Base-by-base conservation (phyloP, 2,329 filamentous ascomycete genomes). In the Fusarium albosuccineum region DNA sequence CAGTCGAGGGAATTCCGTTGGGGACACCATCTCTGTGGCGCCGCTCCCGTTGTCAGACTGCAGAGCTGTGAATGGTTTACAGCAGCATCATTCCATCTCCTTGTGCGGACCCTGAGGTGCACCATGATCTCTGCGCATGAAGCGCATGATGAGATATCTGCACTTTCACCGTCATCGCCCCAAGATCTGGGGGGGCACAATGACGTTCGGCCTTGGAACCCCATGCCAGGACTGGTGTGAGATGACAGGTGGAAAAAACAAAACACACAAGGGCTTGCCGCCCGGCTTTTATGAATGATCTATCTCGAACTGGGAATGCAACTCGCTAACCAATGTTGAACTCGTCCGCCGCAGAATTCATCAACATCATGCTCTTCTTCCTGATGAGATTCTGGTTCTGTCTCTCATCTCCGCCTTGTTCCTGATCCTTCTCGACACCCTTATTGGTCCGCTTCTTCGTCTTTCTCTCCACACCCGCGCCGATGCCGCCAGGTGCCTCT, bases 401-500 rank as follows among this genome's bases (percentile, higher is more conserved):
- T 56, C 70, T 75, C 51, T 75, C 73, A 26, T 77, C 75, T 22
- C 74, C 73, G 37, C 74, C 75, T 41, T 80, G 78, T 5, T 81
- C 82, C 68, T 80, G 79, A 36, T 80, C 79, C 70, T 79, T 67
- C 45, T 66, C 60, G 5, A 53, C 62, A 13, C 74, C 73, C 65
- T 76, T 80, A 58, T 74, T 75, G 37, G 76, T 45, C 74, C 70
- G 64, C 70, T 80, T 81, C 79, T 80, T 78, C 72, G 81, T 74
- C 78, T 82, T 79, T 73, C 80, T 76, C 75, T 85, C 68, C 79
- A 86, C 77, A 9, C 86, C 85, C 3, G 83, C 84, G 34, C 89
- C 89, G 56, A 99, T 97, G 50, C 92, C 91, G 6, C 92, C 91
- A 0, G 96, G 96, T 33, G 93, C 89, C 77, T 99, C 96, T 67